Evolutionary conservation across 202 grass and related monocot genomes (phyloP).

Genomic region (Cymbopogon flexuosus): DNA sequence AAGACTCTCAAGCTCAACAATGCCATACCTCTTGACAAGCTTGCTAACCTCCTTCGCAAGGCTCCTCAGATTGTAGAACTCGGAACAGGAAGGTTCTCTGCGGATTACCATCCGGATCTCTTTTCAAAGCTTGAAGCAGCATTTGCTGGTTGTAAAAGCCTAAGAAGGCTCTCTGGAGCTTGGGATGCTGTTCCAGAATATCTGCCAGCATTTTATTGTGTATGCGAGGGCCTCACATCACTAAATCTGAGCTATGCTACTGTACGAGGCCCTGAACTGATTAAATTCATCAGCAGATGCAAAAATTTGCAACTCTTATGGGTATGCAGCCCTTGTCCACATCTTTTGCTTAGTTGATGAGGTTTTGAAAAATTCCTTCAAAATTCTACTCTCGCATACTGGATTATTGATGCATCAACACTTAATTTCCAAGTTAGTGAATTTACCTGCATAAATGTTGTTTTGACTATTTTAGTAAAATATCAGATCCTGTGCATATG

Average conservation of each 20-base stretch:
- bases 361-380: neutral
- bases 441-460: neutral
- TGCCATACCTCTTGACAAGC: slow-evolving; percentile 54
- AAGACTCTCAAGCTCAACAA: slow-evolving; percentile 64
- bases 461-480: neutral
- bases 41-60: slow-evolving; percentile 44
- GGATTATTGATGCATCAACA: neutral
- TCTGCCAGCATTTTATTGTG: slow-evolving; percentile 49
- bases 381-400: neutral
- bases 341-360: neutral
- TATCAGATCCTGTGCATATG: neutral
- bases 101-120: slow-evolving; percentile 51
- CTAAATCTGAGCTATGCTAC: slow-evolving; percentile 64
- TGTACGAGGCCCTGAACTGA: slow-evolving; percentile 46
- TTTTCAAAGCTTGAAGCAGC: slow-evolving; percentile 51
- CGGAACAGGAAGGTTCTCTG: slow-evolving; percentile 50
- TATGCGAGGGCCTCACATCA: slow-evolving; percentile 63
- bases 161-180: slow-evolving; percentile 61
- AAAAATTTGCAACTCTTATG: slow-evolving; percentile 65
- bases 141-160: slow-evolving; percentile 51
- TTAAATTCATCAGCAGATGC: slow-evolving; percentile 63
- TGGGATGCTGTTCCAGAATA: slow-evolving; percentile 59
- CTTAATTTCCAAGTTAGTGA: neutral
- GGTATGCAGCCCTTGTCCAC: slow-evolving; percentile 46
- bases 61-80: slow-evolving; percentile 64